A percentile compares a stretch with the other conserved stretches of the same genome.
phyloP scores from a whole-genome alignment of 768 basidiomycete species.

The Naganishia antarctica region DNA sequence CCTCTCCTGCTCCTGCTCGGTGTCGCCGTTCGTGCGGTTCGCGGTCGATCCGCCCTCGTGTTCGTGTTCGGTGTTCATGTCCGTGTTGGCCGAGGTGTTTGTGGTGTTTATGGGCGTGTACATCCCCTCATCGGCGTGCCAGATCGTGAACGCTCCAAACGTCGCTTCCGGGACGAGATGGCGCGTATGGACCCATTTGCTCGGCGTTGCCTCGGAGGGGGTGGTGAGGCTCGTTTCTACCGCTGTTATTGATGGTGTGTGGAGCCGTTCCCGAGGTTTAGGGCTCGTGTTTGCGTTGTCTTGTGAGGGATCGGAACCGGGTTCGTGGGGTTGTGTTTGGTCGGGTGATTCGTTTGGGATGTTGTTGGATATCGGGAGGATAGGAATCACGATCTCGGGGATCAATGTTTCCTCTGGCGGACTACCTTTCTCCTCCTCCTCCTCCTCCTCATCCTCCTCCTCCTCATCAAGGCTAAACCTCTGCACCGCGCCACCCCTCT shows the following conservation, averaged over 20 bases:
- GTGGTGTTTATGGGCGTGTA: neutral
- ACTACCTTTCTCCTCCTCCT: neutral
- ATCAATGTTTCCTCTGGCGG: neutral
- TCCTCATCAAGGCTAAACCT: slow-evolving; percentile 19
- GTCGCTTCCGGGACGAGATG: neutral
- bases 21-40: neutral
- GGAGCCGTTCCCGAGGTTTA: neutral
- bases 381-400: neutral
- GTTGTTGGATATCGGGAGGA: neutral
- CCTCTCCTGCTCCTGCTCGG: neutral
- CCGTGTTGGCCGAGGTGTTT: too few relatives aligned
- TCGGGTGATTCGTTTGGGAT: neutral
- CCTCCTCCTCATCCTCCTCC: neutral
- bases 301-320: too few relatives aligned
- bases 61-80: too few relatives aligned
- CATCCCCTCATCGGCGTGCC: slow-evolving; percentile 2
- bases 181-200: neutral
- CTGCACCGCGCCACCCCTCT: neutral
- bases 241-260: neutral
- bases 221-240: neutral
- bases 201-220: neutral
- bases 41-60: neutral
- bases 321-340: neutral
- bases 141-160: neutral
- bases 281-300: too few relatives aligned